phyloP scores from a whole-genome alignment of 495 filamentous ascomycete species.

The Massariosphaeria phaeospora region DNA sequence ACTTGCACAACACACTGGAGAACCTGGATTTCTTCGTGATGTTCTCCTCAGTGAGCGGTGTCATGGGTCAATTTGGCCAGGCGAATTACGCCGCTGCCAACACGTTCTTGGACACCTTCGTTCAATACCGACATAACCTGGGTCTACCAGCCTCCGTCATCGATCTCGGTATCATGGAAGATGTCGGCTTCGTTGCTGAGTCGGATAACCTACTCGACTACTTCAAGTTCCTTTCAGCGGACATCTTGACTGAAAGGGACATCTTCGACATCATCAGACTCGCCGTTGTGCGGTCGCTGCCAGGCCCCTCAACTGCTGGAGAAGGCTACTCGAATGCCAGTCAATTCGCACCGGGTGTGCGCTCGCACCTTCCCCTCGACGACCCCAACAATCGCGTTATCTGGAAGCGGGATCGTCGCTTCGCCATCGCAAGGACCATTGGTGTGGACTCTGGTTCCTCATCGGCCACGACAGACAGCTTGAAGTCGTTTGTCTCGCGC shows the following conservation, averaged over 20 bases:
- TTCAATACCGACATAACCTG: background rate
- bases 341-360: background rate
- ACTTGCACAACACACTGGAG: conserved; percentile 12
- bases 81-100: conserved; percentile 28
- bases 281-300: background rate
- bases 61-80: conserved; percentile 15
- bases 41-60: conserved; percentile 11
- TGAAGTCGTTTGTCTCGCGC: background rate
- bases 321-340: background rate
- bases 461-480: too few relatives aligned
- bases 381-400: background rate
- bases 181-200: conserved; percentile 4
- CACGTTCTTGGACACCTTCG: conserved; percentile 10
- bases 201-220: background rate
- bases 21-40: conserved; percentile 30
- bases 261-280: background rate
- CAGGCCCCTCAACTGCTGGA: background rate
- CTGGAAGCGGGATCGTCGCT: background rate
- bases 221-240: background rate
- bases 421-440: background rate
- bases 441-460: too few relatives aligned
- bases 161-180: conserved; percentile 2
- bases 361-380: background rate
- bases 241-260: background rate
- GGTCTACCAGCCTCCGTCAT: conserved; percentile 12